Percentiles rank a stretch among this genome's conserved stretches.
These are phyloP conservation scores for Tetracladium setigerum DNA, from an alignment of 495 filamentous ascomycete species.

Conservation along the genomic window DNA sequence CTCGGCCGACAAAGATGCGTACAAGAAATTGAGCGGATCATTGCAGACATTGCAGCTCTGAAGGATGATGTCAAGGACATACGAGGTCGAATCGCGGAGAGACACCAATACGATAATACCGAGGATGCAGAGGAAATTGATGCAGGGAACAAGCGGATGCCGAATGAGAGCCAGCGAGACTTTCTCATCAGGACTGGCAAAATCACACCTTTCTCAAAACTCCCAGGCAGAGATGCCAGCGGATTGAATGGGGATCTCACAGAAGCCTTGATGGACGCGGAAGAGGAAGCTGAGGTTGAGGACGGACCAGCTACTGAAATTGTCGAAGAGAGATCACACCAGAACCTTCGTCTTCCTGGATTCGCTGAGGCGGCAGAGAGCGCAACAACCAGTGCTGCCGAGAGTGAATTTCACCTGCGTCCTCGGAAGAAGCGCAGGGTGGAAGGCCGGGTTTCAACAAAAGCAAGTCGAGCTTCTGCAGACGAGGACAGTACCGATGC, in stretches of 20 bases:
- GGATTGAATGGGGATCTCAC: constrained; percentile 55
- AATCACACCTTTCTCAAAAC: constrained; percentile 87
- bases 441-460: neutral
- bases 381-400: constrained; percentile 19
- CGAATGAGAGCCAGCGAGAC: constrained; percentile 75
- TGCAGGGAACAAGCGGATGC: constrained; percentile 48
- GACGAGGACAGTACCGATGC: constrained; percentile 15
- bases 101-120: constrained; percentile 43
- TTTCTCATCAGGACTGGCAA: constrained; percentile 94
- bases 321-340: constrained; percentile 59
- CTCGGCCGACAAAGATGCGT: constrained; percentile 40
- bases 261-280: constrained; percentile 69
- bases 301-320: constrained; percentile 26
- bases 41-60: constrained; percentile 50
- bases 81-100: constrained; percentile 64
- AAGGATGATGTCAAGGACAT: constrained; percentile 71
- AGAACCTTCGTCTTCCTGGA: constrained; percentile 71
- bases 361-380: constrained; percentile 48
- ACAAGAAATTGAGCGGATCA: constrained; percentile 54
- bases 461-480: neutral
- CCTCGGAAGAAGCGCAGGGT: constrained; percentile 36
- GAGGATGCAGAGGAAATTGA: constrained; percentile 31
- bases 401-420: constrained; percentile 42
- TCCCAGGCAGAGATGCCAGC: constrained; percentile 44
- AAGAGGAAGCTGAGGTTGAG: constrained; percentile 52